phyloP scores from a whole-genome alignment of 148 eudicot species.

The Rhododendron kiyosumense region DNA sequence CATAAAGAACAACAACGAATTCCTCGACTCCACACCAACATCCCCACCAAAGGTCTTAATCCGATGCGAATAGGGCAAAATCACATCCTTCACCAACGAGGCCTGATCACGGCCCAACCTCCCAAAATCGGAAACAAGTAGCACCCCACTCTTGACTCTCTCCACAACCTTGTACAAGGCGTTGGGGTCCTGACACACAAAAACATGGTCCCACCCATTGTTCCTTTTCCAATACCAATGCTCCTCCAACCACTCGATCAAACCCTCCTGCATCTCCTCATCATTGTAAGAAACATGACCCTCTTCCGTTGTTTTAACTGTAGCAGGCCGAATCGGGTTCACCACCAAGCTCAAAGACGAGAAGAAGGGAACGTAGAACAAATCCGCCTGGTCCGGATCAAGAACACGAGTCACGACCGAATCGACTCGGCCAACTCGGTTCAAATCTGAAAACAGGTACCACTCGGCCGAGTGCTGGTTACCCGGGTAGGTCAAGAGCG shows the following conservation, averaged over 20 bases:
- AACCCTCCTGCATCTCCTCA: slow-evolving; percentile 77
- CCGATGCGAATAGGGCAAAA: slow-evolving; percentile 87
- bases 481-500: slow-evolving; percentile 67
- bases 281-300: slow-evolving; percentile 39
- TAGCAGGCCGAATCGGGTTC: slow-evolving; percentile 45
- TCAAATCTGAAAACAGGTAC: slow-evolving; percentile 62
- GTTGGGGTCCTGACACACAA: slow-evolving; percentile 91
- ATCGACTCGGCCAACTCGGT: slow-evolving; percentile 25
- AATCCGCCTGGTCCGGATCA: slow-evolving; percentile 79
- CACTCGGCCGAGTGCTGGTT: slow-evolving; percentile 92
- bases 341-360: slow-evolving; percentile 82
- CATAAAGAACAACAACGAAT: slow-evolving; percentile 85
- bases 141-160: slow-evolving; percentile 66
- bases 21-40: slow-evolving; percentile 60
- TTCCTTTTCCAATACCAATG: slow-evolving; percentile 85
- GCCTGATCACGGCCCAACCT: slow-evolving; percentile 66
- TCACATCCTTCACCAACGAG: slow-evolving; percentile 85
- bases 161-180: slow-evolving; percentile 81
- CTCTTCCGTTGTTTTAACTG: not conserved
- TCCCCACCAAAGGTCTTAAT: slow-evolving; percentile 67
- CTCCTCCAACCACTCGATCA: slow-evolving; percentile 80
- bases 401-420: slow-evolving; percentile 53
- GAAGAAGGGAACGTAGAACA: slow-evolving; percentile 91
- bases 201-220: slow-evolving; percentile 95
- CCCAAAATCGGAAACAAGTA: slow-evolving; percentile 96